Base-by-base conservation (phyloP, 805 yeast genomes). In the Kluyveromyces starmeri region DNA sequence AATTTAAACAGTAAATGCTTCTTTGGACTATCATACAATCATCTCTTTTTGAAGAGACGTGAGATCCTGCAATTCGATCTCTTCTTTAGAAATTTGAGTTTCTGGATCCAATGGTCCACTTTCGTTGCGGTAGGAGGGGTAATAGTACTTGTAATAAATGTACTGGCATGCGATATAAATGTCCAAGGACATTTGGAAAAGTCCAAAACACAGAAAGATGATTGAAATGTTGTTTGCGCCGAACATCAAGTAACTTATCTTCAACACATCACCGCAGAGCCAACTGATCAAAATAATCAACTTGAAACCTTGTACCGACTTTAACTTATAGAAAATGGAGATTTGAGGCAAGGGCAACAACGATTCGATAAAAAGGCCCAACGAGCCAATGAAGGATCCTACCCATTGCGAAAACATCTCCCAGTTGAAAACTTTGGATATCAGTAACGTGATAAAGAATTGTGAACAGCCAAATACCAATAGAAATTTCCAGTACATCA, bases 221-320 rank as follows among this genome's bases (percentile, higher is more conserved):
- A 61, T 45, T 2, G 86, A 77, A 19, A 83, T 71, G 44, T 82
- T 70, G 35, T 70, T 70, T 1, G 92, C 81, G 11, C 94, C 94
- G 55, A 68, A 82, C n/a, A 82, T 47, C 35, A 83, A 62, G 49
- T 83, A 83, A 34, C 78, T 64, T 16, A 84, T 71, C 53, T 88
- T 88, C 24, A 84, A 70, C 26, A 79, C 63, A 59, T 86, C 96
- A 38, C 96, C 96, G 40, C 89, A 78, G 4, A 86, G 63, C 96
- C 96, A 86, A 48, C 88, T 78, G 13, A 85, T 59, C 23, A 86
- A 54, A 21, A 86, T 61, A 18, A 89, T 73, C 33, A 77, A 64
- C 48, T 85, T 79, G 61, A 86, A 86, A 40, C 92, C 89, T 43
- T 79, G 79, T 6, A 82, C 75, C 0, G 84, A 72, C 46, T 75